A percentile compares a stretch with the other conserved stretches of the same genome.
Conservation (phyloP, 164 flowering plant species). For the Amborella trichopoda region DNA sequence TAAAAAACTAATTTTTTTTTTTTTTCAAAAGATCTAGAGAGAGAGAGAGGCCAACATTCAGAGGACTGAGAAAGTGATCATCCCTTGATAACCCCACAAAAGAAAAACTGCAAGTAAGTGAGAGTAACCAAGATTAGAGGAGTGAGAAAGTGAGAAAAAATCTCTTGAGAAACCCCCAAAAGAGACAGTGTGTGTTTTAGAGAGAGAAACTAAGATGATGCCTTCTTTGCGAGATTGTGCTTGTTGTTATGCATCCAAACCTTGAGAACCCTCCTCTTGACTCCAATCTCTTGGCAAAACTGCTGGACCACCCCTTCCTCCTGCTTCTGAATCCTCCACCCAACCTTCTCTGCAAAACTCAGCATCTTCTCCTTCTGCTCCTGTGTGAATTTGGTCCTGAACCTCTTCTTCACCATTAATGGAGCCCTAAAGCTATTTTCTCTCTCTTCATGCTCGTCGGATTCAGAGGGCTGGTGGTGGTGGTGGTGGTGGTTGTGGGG, state of each 20-base stretch:
- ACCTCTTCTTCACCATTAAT: constrained; percentile 46
- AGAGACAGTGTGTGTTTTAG: too few species aligned
- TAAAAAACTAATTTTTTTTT: too few species aligned
- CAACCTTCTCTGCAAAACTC: constrained; percentile 69
- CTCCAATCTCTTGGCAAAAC: constrained; percentile 80
- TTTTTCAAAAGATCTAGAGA: not conserved
- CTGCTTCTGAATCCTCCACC: constrained; percentile 88
- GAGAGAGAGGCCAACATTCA: not conserved
- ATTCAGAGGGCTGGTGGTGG: constrained; percentile 42
- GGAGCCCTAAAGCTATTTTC: constrained; percentile 10
- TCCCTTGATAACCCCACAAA: not conserved
- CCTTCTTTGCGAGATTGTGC: constrained; percentile 59
- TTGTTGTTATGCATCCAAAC: constrained; percentile 99
- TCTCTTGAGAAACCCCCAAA: not conserved
- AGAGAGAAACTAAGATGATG: not conserved
- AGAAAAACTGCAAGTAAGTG: not conserved
- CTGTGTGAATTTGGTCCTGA: constrained; percentile 69
- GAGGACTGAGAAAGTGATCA: not conserved
- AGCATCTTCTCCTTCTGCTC: constrained; percentile 91
- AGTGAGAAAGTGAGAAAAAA: not conserved
- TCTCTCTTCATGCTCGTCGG: constrained; percentile 43
- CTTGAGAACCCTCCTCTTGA: constrained; percentile 80
- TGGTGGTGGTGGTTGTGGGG: too few species aligned
- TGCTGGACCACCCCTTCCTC: constrained; percentile 73
- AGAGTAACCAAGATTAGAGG: not conserved